Conservation (phyloP, 306 rosid genomes). For the Pterocarpus santalinus region DNA sequence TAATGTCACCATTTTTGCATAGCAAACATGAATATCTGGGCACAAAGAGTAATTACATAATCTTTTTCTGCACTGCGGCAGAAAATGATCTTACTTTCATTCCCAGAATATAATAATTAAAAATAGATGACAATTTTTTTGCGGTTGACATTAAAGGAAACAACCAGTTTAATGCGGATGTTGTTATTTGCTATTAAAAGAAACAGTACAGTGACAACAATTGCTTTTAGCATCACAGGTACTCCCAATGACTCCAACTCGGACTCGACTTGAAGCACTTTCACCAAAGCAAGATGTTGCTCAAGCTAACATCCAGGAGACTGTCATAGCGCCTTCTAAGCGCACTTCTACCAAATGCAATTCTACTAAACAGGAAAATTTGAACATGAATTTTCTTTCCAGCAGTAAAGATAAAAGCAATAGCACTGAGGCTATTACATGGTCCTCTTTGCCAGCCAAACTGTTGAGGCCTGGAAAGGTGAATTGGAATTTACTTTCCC, state of each 20-base stretch:
- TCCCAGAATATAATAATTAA: constrained; percentile 4
- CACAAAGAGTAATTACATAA: constrained; percentile 8
- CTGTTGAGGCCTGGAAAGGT: constrained; percentile 87
- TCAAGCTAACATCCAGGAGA: constrained; percentile 57
- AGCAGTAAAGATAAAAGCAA: constrained; percentile 56
- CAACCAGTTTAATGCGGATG: background rate
- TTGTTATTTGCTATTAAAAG: background rate
- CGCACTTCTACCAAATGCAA: constrained; percentile 53
- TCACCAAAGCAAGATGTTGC: constrained; percentile 60
- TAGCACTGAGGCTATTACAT: constrained; percentile 56
- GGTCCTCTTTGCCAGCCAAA: constrained; percentile 78
- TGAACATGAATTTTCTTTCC: constrained; percentile 59
- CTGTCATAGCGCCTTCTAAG: constrained; percentile 45
- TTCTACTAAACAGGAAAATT: constrained; percentile 68
- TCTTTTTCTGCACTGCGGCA: background rate
- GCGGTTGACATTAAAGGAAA: constrained; percentile 16
- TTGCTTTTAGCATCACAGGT: constrained; percentile 60
- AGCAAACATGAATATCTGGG: background rate
- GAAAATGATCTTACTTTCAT: constrained; percentile 15
- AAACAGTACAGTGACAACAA: constrained; percentile 36
- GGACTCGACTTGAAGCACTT: constrained; percentile 56
- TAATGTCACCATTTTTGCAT: background rate
- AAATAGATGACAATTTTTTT: background rate
- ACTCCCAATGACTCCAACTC: constrained; percentile 46
- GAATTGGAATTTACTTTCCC: constrained; percentile 23